A percentile compares a stretch with the other conserved stretches of the same genome.
Conservation (phyloP, 2,329 filamentous ascomycete species). For the Xylariaceae sp. region DNA sequence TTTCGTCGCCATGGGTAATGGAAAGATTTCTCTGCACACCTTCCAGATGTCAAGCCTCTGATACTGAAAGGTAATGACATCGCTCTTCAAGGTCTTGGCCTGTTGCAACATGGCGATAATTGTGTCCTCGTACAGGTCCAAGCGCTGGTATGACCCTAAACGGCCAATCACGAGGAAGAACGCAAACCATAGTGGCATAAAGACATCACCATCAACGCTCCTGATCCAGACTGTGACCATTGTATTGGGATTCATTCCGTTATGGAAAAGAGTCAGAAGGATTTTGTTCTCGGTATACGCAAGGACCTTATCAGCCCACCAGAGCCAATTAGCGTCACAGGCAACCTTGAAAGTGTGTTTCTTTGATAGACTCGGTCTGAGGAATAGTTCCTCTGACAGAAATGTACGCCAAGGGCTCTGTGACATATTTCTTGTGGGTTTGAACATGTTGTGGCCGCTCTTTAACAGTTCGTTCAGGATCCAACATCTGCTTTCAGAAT, state of each 20-base stretch:
- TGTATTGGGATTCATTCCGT: slow-evolving; percentile 1
- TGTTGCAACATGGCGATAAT: slow-evolving; percentile 2
- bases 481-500: slow-evolving; percentile 3
- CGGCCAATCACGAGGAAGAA: slow-evolving; percentile 1
- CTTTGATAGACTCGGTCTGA: background rate
- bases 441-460: background rate
- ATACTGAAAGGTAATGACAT: too few species aligned
- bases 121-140: slow-evolving; percentile 4
- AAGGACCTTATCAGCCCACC: slow-evolving; percentile 4
- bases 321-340: background rate
- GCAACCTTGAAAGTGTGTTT: background rate
- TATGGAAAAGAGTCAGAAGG: background rate
- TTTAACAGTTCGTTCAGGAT: slow-evolving; percentile 7
- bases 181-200: slow-evolving; percentile 2
- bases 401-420: background rate
- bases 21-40: background rate
- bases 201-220: background rate
- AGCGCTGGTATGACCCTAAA: background rate
- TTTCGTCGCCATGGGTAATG: background rate
- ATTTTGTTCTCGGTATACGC: slow-evolving; percentile 2
- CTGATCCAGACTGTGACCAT: background rate
- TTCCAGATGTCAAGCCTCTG: background rate
- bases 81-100: background rate
- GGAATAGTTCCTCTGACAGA: too few species aligned
- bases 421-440: background rate